Evolutionary conservation across 208 protist genomes (phyloP).

Genomic region (Acanthamoeba royreba): DNA sequence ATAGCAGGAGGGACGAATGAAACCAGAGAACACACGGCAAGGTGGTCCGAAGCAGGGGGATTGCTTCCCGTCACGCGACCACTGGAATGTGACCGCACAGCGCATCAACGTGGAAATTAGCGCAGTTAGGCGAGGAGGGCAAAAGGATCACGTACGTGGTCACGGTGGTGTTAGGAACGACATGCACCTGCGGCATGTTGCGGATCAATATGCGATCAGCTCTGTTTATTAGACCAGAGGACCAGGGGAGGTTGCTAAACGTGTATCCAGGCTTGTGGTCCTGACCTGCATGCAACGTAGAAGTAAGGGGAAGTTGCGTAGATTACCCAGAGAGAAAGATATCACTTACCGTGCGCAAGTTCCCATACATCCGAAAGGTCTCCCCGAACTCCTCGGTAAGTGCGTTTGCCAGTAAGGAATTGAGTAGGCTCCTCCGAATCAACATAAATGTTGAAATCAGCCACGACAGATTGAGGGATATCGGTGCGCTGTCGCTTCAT

Average conservation of each 20-base stretch:
- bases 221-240: neutral
- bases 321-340: neutral
- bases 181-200: neutral
- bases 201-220: neutral
- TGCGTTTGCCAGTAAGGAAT: neutral
- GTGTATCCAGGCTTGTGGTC: neutral
- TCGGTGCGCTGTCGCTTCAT: neutral
- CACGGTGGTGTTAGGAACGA: neutral
- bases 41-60: neutral
- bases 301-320: neutral
- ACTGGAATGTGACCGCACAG: no score
- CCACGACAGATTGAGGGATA: neutral
- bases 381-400: neutral
- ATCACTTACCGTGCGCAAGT: neutral
- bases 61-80: neutral
- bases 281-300: neutral
- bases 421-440: neutral
- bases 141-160: neutral
- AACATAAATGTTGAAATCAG: constrained; percentile 25
- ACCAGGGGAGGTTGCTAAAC: constrained; percentile 40
- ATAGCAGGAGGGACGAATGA: neutral
- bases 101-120: neutral
- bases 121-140: neutral
- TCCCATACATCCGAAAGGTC: neutral
- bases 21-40: neutral